These are phyloP conservation scores for Penstemon barbatus DNA, from an alignment of 257 asterid species.

Conservation along the genomic window DNA sequence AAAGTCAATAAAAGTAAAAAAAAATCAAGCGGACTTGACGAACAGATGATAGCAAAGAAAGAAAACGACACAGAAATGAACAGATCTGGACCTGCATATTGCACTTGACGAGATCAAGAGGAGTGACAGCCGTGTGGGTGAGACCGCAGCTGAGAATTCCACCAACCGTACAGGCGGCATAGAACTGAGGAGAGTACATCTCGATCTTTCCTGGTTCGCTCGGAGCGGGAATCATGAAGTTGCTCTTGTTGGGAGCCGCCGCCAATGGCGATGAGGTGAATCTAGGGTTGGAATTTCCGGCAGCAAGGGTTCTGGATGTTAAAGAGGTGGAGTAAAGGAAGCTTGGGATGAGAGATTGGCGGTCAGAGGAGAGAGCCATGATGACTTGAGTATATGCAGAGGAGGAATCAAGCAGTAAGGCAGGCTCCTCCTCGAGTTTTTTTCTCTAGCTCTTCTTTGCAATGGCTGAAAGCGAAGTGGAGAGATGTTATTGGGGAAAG, in stretches of 20 bases:
- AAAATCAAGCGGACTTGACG: not conserved
- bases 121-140: slow-evolving; percentile 92
- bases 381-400: not conserved
- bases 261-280: slow-evolving; percentile 25
- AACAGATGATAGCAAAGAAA: not conserved
- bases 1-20: slow-evolving; percentile 16
- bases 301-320: slow-evolving; percentile 41
- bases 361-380: slow-evolving; percentile 58
- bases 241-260: slow-evolving; percentile 25
- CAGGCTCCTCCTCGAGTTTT: slow-evolving; percentile 30
- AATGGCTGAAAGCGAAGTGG: slow-evolving; percentile 20
- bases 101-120: slow-evolving; percentile 96
- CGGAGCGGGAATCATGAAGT: slow-evolving; percentile 69
- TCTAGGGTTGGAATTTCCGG: slow-evolving; percentile 29
- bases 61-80: slow-evolving; percentile 13
- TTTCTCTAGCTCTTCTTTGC: slow-evolving; percentile 2
- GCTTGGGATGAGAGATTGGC: slow-evolving; percentile 68
- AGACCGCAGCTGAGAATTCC: slow-evolving; percentile 95
- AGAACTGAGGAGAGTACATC: slow-evolving; percentile 76
- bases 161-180: slow-evolving; percentile 85
- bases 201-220: slow-evolving; percentile 73
- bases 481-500: slow-evolving; percentile 28
- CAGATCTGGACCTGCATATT: slow-evolving; percentile 89
- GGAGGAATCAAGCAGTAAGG: slow-evolving; percentile 22
- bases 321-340: slow-evolving; percentile 59